phyloP scores from a whole-genome alignment of 768 basidiomycete species.

The Pleurotus ostreatus region DNA sequence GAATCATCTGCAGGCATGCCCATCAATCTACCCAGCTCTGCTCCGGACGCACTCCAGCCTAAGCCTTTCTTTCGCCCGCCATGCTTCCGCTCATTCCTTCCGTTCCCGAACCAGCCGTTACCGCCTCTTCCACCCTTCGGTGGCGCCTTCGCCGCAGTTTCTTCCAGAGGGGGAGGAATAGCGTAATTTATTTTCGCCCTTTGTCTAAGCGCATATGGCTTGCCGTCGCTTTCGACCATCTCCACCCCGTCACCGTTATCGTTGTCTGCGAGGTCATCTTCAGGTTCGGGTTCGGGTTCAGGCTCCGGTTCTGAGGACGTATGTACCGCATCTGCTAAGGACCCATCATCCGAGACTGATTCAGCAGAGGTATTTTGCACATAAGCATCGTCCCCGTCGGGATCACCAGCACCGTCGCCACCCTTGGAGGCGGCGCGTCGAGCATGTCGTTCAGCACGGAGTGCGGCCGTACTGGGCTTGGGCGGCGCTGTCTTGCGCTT shows the following conservation, averaged over 20 bases:
- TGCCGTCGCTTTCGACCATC: conserved; percentile 49
- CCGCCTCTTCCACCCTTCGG: conserved; percentile 24
- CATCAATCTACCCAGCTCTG: conserved; percentile 77
- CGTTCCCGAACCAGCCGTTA: conserved; percentile 26
- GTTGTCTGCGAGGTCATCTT: conserved; percentile 29
- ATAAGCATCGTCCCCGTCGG: conserved; percentile 50
- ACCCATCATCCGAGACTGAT: conserved; percentile 54
- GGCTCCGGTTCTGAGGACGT: conserved; percentile 39
- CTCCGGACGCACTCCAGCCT: conserved; percentile 78
- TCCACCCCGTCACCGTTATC: conserved; percentile 40
- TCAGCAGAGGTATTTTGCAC: conserved; percentile 41
- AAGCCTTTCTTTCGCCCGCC: conserved; percentile 34
- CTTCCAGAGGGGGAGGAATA: conserved; percentile 78
- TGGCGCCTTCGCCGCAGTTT: conserved; percentile 42
- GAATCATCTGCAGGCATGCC: conserved; percentile 73
- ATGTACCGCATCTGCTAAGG: conserved; percentile 49
- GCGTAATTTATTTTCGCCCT: conserved; percentile 73
- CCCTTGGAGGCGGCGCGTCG: conserved; percentile 20
- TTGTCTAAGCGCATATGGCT: conserved; percentile 64
- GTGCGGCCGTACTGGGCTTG: conserved; percentile 13
- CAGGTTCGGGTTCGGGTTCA: conserved; percentile 30
- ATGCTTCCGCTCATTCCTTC: conserved; percentile 20
- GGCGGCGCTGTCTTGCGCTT: conserved; percentile 11
- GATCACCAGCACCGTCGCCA: conserved; percentile 13
- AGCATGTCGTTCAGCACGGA: conserved; percentile 24